A percentile compares a stretch with the other conserved stretches of the same genome.
Evolutionary conservation across 352 stramenopile species (phyloP).

Genomic region (Phytopythium helicoides): DNA sequence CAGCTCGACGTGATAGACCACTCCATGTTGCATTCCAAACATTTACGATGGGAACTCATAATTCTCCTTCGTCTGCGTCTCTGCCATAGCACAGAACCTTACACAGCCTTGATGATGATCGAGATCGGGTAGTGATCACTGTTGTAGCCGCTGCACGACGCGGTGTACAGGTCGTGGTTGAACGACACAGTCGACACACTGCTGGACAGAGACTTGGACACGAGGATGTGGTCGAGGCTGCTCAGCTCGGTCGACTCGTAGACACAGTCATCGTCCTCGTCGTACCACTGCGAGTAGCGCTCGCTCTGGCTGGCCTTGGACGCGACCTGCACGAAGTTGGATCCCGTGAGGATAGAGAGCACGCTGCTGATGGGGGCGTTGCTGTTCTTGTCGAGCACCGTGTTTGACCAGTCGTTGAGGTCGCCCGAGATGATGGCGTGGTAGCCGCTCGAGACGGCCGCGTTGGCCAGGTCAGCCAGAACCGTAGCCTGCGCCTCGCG

Average conservation of each 20-base stretch:
- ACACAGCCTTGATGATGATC: slow-evolving; percentile 22
- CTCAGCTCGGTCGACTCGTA: slow-evolving; percentile 45
- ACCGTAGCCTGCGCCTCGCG: slow-evolving; percentile 64
- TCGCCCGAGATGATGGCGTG: slow-evolving; percentile 67
- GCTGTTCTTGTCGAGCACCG: slow-evolving; percentile 54
- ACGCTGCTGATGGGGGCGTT: slow-evolving; percentile 57
- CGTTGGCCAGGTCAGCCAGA: slow-evolving; percentile 37
- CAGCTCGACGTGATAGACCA: too few species aligned
- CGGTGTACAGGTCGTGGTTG: slow-evolving; percentile 48
- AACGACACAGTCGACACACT: slow-evolving; percentile 40
- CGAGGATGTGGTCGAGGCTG: slow-evolving; percentile 61
- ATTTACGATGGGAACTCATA: neutral
- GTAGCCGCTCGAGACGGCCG: slow-evolving; percentile 34
- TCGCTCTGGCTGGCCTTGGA: slow-evolving; percentile 31
- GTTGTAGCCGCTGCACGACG: slow-evolving; percentile 52
- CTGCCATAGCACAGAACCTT: slow-evolving; percentile 1
- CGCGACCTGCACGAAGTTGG: slow-evolving; percentile 44
- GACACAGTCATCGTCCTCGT: slow-evolving; percentile 61
- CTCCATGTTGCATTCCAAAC: neutral
- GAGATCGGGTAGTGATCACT: slow-evolving; percentile 60
- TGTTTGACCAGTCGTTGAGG: slow-evolving; percentile 63
- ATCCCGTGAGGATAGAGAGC: slow-evolving; percentile 41
- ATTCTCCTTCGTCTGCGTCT: neutral
- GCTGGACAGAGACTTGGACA: slow-evolving; percentile 44
- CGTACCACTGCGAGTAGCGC: slow-evolving; percentile 62